Conservation (phyloP, 208 protist species). For the Trypanosomatidae sp. region DNA sequence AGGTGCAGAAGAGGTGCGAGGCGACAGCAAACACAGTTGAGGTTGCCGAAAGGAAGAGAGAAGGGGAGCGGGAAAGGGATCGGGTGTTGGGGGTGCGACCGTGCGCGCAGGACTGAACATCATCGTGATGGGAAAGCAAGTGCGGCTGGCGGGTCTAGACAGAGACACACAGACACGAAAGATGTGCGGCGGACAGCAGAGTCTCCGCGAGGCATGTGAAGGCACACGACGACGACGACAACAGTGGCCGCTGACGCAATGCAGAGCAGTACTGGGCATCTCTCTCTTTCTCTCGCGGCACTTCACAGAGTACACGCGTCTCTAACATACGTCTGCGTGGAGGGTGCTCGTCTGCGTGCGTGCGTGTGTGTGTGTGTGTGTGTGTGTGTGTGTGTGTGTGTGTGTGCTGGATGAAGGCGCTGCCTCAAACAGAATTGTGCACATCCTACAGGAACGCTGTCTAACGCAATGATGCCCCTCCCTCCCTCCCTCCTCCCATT, state of each 20-base stretch:
- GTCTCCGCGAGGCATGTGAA: too few relatives aligned
- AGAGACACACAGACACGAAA: not conserved
- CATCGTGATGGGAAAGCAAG: not conserved
- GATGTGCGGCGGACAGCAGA: too few relatives aligned
- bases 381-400: too few relatives aligned
- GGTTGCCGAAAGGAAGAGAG: not conserved
- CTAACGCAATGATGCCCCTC: not conserved
- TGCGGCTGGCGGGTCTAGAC: not conserved
- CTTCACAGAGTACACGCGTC: not conserved
- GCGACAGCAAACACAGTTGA: not conserved
- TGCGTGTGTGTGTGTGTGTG: too few relatives aligned
- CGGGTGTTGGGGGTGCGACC: not conserved
- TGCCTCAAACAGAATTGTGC: not conserved
- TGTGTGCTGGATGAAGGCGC: not conserved
- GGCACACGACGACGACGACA: not conserved
- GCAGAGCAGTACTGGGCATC: not conserved
- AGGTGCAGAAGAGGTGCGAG: not conserved
- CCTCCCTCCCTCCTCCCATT: not conserved
- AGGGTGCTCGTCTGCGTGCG: too few relatives aligned
- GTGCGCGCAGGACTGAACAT: not conserved
- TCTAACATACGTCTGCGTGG: not conserved
- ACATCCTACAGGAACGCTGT: not conserved
- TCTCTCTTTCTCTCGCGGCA: not conserved
- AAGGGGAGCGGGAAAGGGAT: not conserved
- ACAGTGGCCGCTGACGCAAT: not conserved